Evolutionary conservation across 768 basidiomycete species (phyloP), one percentile per base, ranked within the genome.

Genomic region (Serendipita sp.): DNA sequence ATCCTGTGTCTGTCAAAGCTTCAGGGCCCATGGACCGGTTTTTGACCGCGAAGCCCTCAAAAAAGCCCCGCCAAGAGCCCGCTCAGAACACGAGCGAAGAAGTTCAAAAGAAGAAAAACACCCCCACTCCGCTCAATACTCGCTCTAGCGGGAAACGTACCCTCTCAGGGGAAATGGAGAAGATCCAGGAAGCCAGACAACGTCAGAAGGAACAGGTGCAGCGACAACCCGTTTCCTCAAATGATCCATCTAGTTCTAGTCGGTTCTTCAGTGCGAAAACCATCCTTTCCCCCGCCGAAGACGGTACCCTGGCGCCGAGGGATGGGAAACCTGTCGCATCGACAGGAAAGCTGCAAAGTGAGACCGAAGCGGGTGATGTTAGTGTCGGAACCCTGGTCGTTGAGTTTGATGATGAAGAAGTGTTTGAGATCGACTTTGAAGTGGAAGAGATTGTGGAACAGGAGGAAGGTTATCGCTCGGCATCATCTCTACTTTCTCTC

Each of bases 381-480:
- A 60, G 55, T 2, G 16, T 64, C 77, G 78, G 64, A 73, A 75
- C 44, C 15, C 16, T 64, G 15, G 34, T 48, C 62, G 37, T 66
- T 44, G 64, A 65, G 33, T 31, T 23, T 40, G 63, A 63, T 18
- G 69, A 45, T 48, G 67, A 58, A 43, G 72, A 75, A 10, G 31
- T 10, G 2, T 29, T 6, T n/a, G 74, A 78, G n/a, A 75, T 80
- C 65, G 74, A 75, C 5, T 73, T 76, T 34, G 71, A 77, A 29
- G 69, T 66, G 52, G 68, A 71, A 37, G 77, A 81, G 62, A 69
- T 68, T 8, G 81, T 88, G 15, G 76, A 78, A 69, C 88, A 88
- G 73, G 89, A 91, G 70, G 87, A 87, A 66, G 88, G 89, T 15
- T 91, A 91, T 72, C 77, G 87, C 63, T 88, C 88, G n/a, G 88